These are phyloP conservation scores for Leptodontidium sp. DNA, from an alignment of 2,329 filamentous ascomycete species.

Conservation along the genomic window DNA sequence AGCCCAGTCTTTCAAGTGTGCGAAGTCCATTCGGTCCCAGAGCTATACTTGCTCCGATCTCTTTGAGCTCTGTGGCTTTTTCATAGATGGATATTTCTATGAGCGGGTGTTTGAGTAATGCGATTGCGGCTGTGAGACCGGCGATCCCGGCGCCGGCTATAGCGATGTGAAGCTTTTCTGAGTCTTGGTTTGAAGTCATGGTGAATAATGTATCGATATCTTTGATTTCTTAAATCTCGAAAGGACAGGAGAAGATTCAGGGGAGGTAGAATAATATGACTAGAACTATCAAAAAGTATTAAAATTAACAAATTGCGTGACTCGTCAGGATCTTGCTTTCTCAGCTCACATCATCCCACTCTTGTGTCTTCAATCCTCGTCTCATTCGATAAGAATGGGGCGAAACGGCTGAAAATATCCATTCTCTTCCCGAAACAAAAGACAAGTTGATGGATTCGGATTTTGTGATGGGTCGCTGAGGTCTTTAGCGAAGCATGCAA, in stretches of 20 bases:
- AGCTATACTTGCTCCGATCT: conserved; percentile 51
- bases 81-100: conserved; percentile 49
- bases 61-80: conserved; percentile 46
- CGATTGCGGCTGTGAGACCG: conserved; percentile 50
- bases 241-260: too few relatives aligned
- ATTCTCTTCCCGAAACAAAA: too few relatives aligned
- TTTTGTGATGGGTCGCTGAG: neutral
- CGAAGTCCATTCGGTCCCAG: conserved; percentile 50
- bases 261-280: too few relatives aligned
- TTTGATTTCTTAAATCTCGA: too few relatives aligned
- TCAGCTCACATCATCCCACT: neutral
- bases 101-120: conserved; percentile 42
- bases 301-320: neutral
- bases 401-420: neutral
- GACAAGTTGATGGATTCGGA: neutral
- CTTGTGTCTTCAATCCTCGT: neutral
- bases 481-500: conserved; percentile 8
- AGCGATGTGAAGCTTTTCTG: conserved; percentile 33
- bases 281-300: too few relatives aligned
- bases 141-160: conserved; percentile 51
- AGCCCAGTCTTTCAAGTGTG: conserved; percentile 48
- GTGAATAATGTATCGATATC: neutral
- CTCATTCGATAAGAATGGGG: neutral
- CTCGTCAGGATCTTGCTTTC: neutral
- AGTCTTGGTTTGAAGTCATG: neutral